Percentiles rank a stretch among this genome's conserved stretches.
Evolutionary conservation across 176 grass and related monocot species (phyloP).

Genomic region (Paspalum notatum): DNA sequence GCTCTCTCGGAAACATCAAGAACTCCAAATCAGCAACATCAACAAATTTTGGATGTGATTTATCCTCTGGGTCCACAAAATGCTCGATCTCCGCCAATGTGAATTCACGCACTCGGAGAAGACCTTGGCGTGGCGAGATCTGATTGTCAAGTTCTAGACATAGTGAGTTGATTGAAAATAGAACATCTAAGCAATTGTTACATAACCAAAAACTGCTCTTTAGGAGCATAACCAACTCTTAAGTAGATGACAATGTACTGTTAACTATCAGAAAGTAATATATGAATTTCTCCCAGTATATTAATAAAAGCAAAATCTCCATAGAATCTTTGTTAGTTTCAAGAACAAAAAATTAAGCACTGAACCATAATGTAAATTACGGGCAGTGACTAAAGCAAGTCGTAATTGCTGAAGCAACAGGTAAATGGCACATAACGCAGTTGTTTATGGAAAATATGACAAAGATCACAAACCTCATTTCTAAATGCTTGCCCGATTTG

Average conservation of each 20-base stretch:
- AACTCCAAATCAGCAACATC: slow-evolving; percentile 76
- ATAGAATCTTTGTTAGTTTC: neutral
- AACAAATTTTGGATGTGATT: slow-evolving; percentile 80
- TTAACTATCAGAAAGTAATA: neutral
- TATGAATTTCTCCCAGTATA: neutral
- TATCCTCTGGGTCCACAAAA: slow-evolving; percentile 85
- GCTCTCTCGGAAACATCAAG: slow-evolving; percentile 75
- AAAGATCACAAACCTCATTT: slow-evolving; percentile 61
- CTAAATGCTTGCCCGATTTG: slow-evolving; percentile 82
- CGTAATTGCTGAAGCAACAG: neutral
- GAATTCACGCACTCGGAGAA: slow-evolving; percentile 85
- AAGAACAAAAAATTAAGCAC: neutral
- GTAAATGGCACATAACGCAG: neutral
- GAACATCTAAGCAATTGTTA: neutral
- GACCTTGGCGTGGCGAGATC: slow-evolving; percentile 90
- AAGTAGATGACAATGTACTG: neutral
- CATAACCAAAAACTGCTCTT: neutral
- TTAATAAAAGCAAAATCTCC: neutral
- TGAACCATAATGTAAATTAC: slow-evolving; percentile 18
- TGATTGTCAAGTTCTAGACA: slow-evolving; percentile 30
- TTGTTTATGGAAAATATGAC: neutral
- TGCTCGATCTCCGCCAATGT: slow-evolving; percentile 88
- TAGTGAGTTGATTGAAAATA: slow-evolving; percentile 22
- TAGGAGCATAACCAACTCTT: neutral
- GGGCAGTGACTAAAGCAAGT: neutral